Evolutionary conservation across 2,329 filamentous ascomycete species (phyloP).

Genomic region (Xylariales sp.): DNA sequence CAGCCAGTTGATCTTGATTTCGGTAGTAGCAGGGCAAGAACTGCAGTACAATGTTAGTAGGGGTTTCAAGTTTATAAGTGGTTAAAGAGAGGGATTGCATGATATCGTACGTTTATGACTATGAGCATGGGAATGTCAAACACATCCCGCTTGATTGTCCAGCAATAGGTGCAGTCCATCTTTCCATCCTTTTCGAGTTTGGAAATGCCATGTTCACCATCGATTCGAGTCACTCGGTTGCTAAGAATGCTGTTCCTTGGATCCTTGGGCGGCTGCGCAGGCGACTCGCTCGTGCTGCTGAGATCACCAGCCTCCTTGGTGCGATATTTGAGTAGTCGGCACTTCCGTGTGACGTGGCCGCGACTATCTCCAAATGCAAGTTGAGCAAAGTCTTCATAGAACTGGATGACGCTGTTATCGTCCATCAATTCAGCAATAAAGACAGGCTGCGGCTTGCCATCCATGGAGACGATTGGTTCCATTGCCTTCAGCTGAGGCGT

Average conservation of each 20-base stretch:
- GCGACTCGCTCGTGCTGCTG: slow-evolving; percentile 29
- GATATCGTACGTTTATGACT: slow-evolving; percentile 84
- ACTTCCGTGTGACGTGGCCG: slow-evolving; percentile 77
- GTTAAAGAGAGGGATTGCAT: no score
- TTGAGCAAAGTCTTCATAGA: slow-evolving; percentile 92
- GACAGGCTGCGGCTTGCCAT: slow-evolving; percentile 65
- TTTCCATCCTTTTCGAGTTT: slow-evolving; percentile 82
- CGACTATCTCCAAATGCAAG: slow-evolving; percentile 89
- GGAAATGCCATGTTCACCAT: slow-evolving; percentile 74
- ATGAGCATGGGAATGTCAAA: slow-evolving; percentile 99
- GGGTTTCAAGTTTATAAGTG: no score
- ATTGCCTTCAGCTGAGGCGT: slow-evolving; percentile 48
- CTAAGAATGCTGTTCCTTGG: slow-evolving; percentile 47
- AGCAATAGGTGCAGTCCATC: slow-evolving; percentile 92
- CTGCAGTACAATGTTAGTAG: no score
- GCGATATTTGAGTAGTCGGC: slow-evolving; percentile 86
- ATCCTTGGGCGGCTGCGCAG: slow-evolving; percentile 43
- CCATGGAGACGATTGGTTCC: slow-evolving; percentile 35
- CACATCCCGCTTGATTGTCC: slow-evolving; percentile 93
- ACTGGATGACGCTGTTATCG: slow-evolving; percentile 87
- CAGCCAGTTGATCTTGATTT: slow-evolving; percentile 53
- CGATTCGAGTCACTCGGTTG: slow-evolving; percentile 57
- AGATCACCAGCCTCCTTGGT: slow-evolving; percentile 57
- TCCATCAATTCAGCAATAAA: slow-evolving; percentile 92
- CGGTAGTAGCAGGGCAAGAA: slow-evolving; percentile 58